A percentile compares a stretch with the other conserved stretches of the same genome.
Conservation (phyloP, 2,329 filamentous ascomycete genomes). For the Stagonosporopsis vannaccii region DNA sequence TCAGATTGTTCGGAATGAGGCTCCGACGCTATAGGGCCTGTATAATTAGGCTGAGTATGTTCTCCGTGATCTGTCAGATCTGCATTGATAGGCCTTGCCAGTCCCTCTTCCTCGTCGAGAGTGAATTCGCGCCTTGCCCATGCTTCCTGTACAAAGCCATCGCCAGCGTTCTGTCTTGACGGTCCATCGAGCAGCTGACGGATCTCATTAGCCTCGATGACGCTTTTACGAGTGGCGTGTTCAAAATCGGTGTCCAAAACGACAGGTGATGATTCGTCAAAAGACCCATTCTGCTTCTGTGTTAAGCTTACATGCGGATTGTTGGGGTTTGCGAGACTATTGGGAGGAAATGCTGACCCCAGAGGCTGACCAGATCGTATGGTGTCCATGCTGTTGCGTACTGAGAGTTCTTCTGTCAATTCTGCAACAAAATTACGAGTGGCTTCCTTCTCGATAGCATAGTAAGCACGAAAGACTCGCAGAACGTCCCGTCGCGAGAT, state of each 20-base stretch:
- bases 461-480: constrained; percentile 91
- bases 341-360: constrained; percentile 54
- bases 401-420: constrained; percentile 77
- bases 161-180: constrained; percentile 10
- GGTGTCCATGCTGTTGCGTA: constrained; percentile 54
- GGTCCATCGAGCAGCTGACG: constrained; percentile 14
- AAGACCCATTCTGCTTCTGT: constrained; percentile 44
- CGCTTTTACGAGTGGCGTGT: constrained; percentile 25
- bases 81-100: constrained; percentile 40
- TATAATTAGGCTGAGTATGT: constrained; percentile 1
- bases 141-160: constrained; percentile 62
- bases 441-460: constrained; percentile 87
- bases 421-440: constrained; percentile 81
- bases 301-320: constrained; percentile 21
- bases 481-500: constrained; percentile 87
- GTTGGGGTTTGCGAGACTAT: constrained; percentile 40
- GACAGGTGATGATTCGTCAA: constrained; percentile 39
- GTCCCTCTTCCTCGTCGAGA: constrained; percentile 83
- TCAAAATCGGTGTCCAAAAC: constrained; percentile 36
- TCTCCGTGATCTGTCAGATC: constrained; percentile 19
- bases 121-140: constrained; percentile 84
- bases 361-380: constrained; percentile 56
- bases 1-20: constrained; percentile 39
- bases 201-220: constrained; percentile 22
- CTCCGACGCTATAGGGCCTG: constrained; percentile 16